phyloP scores from a whole-genome alignment of 139 green algal species.

The Bryopsis sp. region DNA sequence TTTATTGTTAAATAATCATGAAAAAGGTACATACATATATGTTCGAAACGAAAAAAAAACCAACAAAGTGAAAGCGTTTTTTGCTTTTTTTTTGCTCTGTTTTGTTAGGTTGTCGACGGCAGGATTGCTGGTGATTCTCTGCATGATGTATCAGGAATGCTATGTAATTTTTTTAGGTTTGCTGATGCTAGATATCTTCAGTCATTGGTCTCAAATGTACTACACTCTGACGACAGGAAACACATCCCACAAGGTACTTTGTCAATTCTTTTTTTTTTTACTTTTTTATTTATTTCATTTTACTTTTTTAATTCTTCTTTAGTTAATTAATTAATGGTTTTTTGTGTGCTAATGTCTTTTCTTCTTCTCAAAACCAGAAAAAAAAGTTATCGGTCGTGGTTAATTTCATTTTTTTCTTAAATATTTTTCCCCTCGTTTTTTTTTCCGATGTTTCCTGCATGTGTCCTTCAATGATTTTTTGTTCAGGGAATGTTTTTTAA shows the following conservation, averaged over 20 bases:
- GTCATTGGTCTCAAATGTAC: conserved; percentile 93
- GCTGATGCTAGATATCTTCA: conserved; percentile 85
- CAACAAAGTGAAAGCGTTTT: neutral
- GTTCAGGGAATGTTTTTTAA: conserved; percentile 10
- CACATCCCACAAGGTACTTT: conserved; percentile 64
- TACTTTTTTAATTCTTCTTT: too few relatives aligned
- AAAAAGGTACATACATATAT: neutral
- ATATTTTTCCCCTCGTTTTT: too few relatives aligned
- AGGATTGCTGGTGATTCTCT: conserved; percentile 71
- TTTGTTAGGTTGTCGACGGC: conserved; percentile 67
- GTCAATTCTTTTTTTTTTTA: neutral
- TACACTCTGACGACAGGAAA: conserved; percentile 50
- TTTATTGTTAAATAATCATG: too few relatives aligned
- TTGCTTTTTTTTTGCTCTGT: neutral
- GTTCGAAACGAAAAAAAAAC: neutral
- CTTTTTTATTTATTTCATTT: conserved; percentile 10
- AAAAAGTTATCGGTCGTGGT: conserved; percentile 16
- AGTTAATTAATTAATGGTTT: too few relatives aligned
- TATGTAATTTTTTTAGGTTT: conserved; percentile 54
- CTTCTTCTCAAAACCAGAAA: too few relatives aligned
- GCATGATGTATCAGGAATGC: conserved; percentile 34
- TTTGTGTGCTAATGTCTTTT: too few relatives aligned
- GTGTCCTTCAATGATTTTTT: neutral
- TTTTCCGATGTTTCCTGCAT: too few relatives aligned
- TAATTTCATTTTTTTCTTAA: too few relatives aligned